Base-by-base conservation (phyloP, 768 basidiomycete genomes). In the Rhodotorula taiwanensis region DNA sequence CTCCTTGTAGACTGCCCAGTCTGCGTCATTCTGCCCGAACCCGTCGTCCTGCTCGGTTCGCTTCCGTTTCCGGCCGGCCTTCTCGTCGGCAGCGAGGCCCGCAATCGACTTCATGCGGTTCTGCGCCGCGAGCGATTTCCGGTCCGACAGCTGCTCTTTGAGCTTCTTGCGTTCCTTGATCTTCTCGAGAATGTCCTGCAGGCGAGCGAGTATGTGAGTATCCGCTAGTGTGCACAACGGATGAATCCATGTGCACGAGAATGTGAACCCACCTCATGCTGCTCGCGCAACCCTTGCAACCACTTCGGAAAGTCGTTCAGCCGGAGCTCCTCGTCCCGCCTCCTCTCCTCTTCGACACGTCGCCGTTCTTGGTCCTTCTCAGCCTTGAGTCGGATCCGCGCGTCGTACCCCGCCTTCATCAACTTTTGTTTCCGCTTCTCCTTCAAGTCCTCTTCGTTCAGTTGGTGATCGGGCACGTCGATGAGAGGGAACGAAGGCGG, bases 1-100 rank as follows among this genome's bases (percentile, higher is more conserved):
- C 77, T 97, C 92, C 68, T 94, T 88, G 74, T 98, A 98, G 62
- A 98, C 91, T 0, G 86, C 86, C 93, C 94, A 98, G 73, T 98
- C 94, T 11, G 87, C 91, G 73, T 98, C 93, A 69, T 94, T 86
- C 23, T 85, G 86, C 6, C 94, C 92, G 73, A 98, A 99, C 5
- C 66, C 69, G 50, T 70, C 69, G 27, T 70, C 69, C 23, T 14
- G 31, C 48, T 25, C 28, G 18, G 27, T 27, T 25, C 14, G 36
- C 51, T 52, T 30, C 52, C 41, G 23, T 57, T 89, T 89, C 90
- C 64, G 85, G 84, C 91, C 77, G 87, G 89, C 81, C 47, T 89
- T 70, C 20, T 70, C 88, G 62, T 98, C 95, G 4, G 85, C 85
- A 1, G 95, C 94, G 43, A 99, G 79, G 50, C 83, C 86, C 1